Base-by-base conservation (phyloP, 1,284 basidiomycete species). In the Caloboletus inedulis region DNA sequence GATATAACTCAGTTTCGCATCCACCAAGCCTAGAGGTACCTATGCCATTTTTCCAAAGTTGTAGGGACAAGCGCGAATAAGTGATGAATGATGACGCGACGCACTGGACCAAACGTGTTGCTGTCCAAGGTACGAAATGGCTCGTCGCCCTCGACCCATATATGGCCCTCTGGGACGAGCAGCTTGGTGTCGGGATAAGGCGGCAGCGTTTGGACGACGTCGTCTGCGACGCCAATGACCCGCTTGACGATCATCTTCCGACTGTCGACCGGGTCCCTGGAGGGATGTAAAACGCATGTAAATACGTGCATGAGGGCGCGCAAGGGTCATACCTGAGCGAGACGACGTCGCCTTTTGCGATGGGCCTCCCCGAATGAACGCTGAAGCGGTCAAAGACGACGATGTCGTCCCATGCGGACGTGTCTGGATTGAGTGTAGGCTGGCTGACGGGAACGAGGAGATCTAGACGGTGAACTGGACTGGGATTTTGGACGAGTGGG, bases 361-460 rank as follows among this genome's bases (percentile, higher is more conserved):
- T 79, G 13, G 70, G 69, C 33, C 46, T 50, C 8, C 66, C 57
- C 0, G 71, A 64, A 50, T 68, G 68, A 7, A 81, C 62, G 1
- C 77, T 74, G 55, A 74, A 68, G 9, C 78, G 77, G 66, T 86
- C 79, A 60, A 88, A 89, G 16, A 89, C 53, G 8, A 76, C 84
- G 36, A 87, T 63, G 62, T 90, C 88, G 52, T 75, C 74, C 74
- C 74, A 79, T 7, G 58, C 42, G 9, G 85, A 88, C 7, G 75
- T 75, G 61, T 88, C 81, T 31, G 87, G 88, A 62, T 90, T 90
- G 49, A 90, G 73, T 29, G 85, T 88, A 42, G 88, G 87, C 87
- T 90, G 74, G 63, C 74, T 79, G 60, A 59, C 57, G 37, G 34
- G 53, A 47, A 36, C 16, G 31, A 27, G 8, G 25, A 19, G 9